Evolutionary conservation across 768 basidiomycete species (phyloP).

Genomic region (Boletellus emodensis): DNA sequence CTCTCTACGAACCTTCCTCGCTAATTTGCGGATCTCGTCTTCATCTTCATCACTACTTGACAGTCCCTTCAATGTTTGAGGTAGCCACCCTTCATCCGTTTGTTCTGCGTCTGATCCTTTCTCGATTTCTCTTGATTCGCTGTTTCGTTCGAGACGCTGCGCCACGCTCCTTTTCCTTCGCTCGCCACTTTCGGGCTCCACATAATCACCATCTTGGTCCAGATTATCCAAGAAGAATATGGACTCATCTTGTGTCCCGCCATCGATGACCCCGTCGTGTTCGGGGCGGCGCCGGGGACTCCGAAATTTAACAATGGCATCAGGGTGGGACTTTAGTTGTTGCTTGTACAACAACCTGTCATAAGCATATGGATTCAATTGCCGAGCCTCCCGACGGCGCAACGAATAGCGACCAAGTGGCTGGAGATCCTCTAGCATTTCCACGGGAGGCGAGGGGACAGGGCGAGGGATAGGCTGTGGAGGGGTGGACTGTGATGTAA

Average conservation of each 20-base stretch:
- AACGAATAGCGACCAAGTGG: constrained; percentile 46
- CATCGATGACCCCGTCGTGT: constrained; percentile 25
- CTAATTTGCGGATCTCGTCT: constrained; percentile 29
- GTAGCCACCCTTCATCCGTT: constrained; percentile 23
- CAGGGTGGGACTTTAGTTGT: constrained; percentile 52
- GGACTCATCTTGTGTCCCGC: constrained; percentile 33
- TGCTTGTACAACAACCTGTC: constrained; percentile 52
- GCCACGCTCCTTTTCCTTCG: constrained; percentile 13
- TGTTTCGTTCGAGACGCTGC: background rate
- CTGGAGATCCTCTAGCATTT: constrained; percentile 16
- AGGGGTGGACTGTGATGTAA: background rate
- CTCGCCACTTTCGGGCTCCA: constrained; percentile 12
- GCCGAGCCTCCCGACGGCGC: constrained; percentile 50
- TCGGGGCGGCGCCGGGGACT: constrained; percentile 32
- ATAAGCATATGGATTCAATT: constrained; percentile 58
- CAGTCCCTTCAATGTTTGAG: constrained; percentile 36
- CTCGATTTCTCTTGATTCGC: background rate
- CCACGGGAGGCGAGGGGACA: constrained; percentile 2
- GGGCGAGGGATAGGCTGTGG: background rate
- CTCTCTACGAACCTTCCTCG: constrained; percentile 32
- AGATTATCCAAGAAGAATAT: constrained; percentile 18
- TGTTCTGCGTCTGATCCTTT: background rate
- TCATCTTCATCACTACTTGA: constrained; percentile 44
- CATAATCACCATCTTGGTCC: constrained; percentile 27
- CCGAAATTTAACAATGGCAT: constrained; percentile 58